Conservation (phyloP, 2,329 filamentous ascomycete species). For the Beauveria sp. region DNA sequence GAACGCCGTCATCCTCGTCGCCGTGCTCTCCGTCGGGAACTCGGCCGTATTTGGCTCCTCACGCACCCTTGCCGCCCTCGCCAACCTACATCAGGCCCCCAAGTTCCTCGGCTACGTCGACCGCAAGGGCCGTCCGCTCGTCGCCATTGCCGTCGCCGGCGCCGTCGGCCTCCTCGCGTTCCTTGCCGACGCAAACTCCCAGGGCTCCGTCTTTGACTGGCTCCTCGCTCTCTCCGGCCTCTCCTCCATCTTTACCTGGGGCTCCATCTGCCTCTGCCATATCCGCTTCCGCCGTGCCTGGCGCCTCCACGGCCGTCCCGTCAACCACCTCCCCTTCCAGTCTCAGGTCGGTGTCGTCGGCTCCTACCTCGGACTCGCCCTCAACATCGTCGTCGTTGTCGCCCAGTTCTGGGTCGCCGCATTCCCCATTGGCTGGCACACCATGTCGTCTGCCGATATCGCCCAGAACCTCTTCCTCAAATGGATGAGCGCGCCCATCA, state of each 20-base stretch:
- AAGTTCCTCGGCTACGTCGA: constrained; percentile 73
- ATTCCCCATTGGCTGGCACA: constrained; percentile 57
- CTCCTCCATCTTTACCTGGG: constrained; percentile 72
- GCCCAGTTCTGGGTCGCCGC: constrained; percentile 87
- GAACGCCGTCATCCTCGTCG: constrained; percentile 90
- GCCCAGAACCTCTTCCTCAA: constrained; percentile 65
- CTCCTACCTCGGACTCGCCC: constrained; percentile 69
- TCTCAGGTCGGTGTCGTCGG: constrained; percentile 73
- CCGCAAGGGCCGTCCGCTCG: constrained; percentile 69
- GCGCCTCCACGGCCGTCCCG: constrained; percentile 57
- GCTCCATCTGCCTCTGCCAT: constrained; percentile 79
- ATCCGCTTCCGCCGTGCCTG: constrained; percentile 87
- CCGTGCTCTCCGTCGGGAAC: constrained; percentile 86
- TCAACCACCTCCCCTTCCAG: constrained; percentile 71
- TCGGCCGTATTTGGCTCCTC: constrained; percentile 88
- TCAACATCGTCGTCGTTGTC: constrained; percentile 69
- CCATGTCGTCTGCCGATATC: constrained; percentile 36
- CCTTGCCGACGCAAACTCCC: constrained; percentile 57
- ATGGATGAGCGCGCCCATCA: constrained; percentile 63
- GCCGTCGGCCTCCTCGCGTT: constrained; percentile 67
- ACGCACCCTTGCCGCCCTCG: constrained; percentile 80
- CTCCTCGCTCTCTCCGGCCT: constrained; percentile 67
- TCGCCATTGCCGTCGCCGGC: constrained; percentile 62
- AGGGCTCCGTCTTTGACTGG: constrained; percentile 67
- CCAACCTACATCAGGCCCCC: constrained; percentile 80